Evolutionary conservation across 805 yeast genomes (phyloP).

Genomic region (Huiozyma naganishii): DNA sequence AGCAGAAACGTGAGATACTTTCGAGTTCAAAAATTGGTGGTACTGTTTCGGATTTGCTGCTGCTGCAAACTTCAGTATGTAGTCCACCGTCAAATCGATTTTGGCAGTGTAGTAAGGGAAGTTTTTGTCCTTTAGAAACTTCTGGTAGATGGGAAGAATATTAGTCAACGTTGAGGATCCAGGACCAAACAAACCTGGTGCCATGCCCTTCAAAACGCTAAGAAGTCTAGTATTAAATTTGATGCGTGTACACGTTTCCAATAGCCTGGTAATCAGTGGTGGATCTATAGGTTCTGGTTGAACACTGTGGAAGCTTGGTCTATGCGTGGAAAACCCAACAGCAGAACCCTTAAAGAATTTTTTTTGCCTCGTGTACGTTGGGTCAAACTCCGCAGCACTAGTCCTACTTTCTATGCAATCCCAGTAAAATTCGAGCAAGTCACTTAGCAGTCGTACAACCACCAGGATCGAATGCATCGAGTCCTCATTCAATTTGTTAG

Average conservation of each 20-base stretch:
- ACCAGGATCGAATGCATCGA: constrained; percentile 26
- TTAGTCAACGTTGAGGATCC: constrained; percentile 3
- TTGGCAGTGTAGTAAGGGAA: constrained; percentile 6
- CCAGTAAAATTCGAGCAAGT: constrained; percentile 31
- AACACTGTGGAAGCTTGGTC: constrained; percentile 24
- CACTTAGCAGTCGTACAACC: constrained; percentile 30
- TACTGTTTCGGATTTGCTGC: constrained; percentile 38
- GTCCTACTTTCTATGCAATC: constrained; percentile 10
- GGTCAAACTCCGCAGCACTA: constrained; percentile 16
- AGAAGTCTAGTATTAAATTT: constrained; percentile 24
- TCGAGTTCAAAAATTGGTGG: constrained; percentile 23
- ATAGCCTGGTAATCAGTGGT: constrained; percentile 12
- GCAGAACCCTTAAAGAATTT: constrained; percentile 15
- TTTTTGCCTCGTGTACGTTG: constrained; percentile 10
- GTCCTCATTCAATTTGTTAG: constrained; percentile 5
- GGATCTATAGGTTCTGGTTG: constrained; percentile 24
- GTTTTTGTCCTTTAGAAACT: constrained; percentile 9
- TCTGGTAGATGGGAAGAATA: constrained; percentile 14
- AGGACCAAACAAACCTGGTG: constrained; percentile 6
- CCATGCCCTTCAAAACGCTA: constrained; percentile 22
- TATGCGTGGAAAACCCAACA: constrained; percentile 27
- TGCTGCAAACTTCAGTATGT: constrained; percentile 34
- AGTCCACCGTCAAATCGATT: constrained; percentile 32
- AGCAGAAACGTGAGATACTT: constrained; percentile 5
- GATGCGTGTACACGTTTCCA: constrained; percentile 18